Percentiles rank a stretch among this genome's conserved stretches.
These are phyloP conservation scores for Leccinum pallidistipes DNA, from an alignment of 1,284 basidiomycete species.

Conservation along the genomic window DNA sequence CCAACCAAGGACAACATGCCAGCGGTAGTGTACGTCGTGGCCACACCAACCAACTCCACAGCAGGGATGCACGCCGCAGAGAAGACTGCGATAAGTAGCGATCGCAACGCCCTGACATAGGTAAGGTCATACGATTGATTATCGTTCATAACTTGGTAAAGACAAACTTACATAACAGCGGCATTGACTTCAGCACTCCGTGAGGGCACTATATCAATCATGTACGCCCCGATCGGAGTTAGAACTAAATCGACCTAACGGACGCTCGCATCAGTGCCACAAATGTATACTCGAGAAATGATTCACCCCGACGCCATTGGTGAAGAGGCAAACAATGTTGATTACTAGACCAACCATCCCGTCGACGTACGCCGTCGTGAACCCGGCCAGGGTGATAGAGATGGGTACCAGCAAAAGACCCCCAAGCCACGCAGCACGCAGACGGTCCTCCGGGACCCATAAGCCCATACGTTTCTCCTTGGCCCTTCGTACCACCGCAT, in stretches of 20 bases:
- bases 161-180: constrained; percentile 37
- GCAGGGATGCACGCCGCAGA: constrained; percentile 37
- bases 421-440: constrained; percentile 50
- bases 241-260: constrained; percentile 46
- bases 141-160: not conserved
- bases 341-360: constrained; percentile 42
- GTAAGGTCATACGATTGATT: not conserved
- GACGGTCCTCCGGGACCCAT: constrained; percentile 62
- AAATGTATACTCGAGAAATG: too few relatives aligned
- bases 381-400: constrained; percentile 25
- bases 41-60: constrained; percentile 35
- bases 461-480: constrained; percentile 48
- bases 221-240: constrained; percentile 53
- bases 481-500: constrained; percentile 46
- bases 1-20: constrained; percentile 45
- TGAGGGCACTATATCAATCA: constrained; percentile 54
- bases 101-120: constrained; percentile 42
- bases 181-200: constrained; percentile 55
- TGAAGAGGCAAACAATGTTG: constrained; percentile 45
- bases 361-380: constrained; percentile 36
- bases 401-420: constrained; percentile 42
- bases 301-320: constrained; percentile 52
- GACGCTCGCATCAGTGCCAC: not conserved
- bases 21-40: constrained; percentile 47
- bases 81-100: constrained; percentile 34